Percentiles rank a stretch among this genome's conserved stretches.
Evolutionary conservation across 768 basidiomycete species (phyloP).

Genomic region (Glaciozyma martinii): DNA sequence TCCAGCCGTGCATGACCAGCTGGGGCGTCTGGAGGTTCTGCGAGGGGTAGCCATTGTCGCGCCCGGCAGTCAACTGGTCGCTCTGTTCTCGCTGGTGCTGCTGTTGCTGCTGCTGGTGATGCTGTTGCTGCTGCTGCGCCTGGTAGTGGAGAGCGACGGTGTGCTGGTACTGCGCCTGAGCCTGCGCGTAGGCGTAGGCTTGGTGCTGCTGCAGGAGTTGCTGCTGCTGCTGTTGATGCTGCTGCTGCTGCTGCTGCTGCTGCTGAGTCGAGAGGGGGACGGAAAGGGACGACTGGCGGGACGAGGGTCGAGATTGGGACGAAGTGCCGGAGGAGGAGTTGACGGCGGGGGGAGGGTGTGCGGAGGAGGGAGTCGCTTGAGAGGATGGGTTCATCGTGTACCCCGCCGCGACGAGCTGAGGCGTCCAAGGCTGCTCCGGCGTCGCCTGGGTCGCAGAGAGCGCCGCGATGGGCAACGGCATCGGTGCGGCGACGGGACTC

Average conservation of each 20-base stretch:
- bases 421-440: background rate
- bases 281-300: slow-evolving; percentile 13
- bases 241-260: slow-evolving; percentile 7
- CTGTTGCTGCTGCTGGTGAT: slow-evolving; percentile 1
- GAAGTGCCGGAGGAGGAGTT: background rate
- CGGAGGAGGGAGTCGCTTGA: too few relatives aligned
- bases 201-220: slow-evolving; percentile 14
- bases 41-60: background rate
- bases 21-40: background rate
- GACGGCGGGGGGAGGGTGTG: background rate
- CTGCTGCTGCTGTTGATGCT: slow-evolving; percentile 10
- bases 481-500: slow-evolving; percentile 3
- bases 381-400: background rate
- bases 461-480: background rate
- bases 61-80: background rate
- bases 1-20: background rate
- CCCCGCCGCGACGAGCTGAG: background rate
- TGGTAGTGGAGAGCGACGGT: slow-evolving; percentile 18
- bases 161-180: slow-evolving; percentile 28
- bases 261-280: slow-evolving; percentile 7
- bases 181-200: slow-evolving; percentile 23
- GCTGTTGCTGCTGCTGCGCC: slow-evolving; percentile 11
- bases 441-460: background rate
- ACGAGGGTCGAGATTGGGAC: slow-evolving; percentile 9
- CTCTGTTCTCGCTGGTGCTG: background rate